Evolutionary conservation across 768 basidiomycete genomes (phyloP), one percentile per base, ranked within the genome.

Genomic region (Mycena amicta): DNA sequence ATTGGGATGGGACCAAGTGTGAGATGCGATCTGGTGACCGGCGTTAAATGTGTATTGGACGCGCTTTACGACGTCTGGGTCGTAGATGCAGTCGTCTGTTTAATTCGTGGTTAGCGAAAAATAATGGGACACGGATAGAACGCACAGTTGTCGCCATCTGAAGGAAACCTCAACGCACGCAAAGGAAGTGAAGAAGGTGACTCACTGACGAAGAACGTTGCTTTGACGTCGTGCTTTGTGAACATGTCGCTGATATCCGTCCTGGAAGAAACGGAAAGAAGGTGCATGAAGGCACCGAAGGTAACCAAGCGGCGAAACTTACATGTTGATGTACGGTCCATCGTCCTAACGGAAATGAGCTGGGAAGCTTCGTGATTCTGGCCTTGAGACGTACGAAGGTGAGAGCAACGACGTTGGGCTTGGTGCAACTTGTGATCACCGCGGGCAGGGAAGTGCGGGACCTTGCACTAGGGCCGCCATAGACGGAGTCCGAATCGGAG

Each of bases 191-290:
- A 16, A 41, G 20, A 2, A 15, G 16, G 22, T 4, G 11, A 64
- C 66, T 28, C 26, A 66, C 65, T 70, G 56, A 73, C 62, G 59
- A 73, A 75, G 61, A 75, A 75, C 0, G 73, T 73, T 3, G 52
- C 70, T 30, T 64, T 70, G 13, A 52, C 67, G 1, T 53, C 53
- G 18, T 41, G 20, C 5, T 51, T 40, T 15, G 27, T 54, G 16
- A 67, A 43, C 18, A 46, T 20, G n/a, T 65, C 45, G 27, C 50
- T 53, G 27, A 67, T 52, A 2, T 63, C 16, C 1, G 43, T 45
- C 39, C 57, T 65, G 28, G 12, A 41, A n/a, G n/a, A n/a, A n/a
- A n/a, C n/a, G n/a, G n/a, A n/a, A n/a, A n/a, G n/a, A n/a, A n/a
- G n/a, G 3, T 15, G 28, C 13, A 6, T 12, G 30, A 31, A 27